Percentiles rank a stretch among this genome's conserved stretches.
These are phyloP conservation scores for Entomortierella chlamydospora DNA, from an alignment of 192 early-diverging fungal genomes.

Conservation along the genomic window DNA sequence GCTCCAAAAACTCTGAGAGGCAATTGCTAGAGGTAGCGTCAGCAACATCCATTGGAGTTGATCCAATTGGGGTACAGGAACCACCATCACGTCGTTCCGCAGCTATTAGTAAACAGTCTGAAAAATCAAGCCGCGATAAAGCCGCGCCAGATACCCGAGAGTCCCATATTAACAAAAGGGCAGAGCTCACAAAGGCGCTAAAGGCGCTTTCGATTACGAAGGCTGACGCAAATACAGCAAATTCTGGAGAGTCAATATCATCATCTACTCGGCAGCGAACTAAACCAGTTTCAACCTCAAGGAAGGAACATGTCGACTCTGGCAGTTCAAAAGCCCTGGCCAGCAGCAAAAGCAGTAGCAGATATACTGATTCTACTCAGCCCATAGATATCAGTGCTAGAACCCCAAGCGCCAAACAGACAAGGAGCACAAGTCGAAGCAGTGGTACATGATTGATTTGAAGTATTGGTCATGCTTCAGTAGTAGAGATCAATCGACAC, in stretches of 20 bases:
- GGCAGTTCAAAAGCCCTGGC: background rate
- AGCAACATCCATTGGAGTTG: background rate
- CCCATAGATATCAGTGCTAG: background rate
- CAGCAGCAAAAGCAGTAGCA: background rate
- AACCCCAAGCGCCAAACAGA: background rate
- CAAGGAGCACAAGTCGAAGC: constrained; percentile 13
- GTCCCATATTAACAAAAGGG: background rate
- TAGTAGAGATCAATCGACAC: background rate
- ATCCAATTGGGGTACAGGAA: background rate
- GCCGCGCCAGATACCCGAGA: background rate
- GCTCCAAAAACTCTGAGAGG: background rate
- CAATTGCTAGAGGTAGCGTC: background rate
- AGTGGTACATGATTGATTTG: constrained; percentile 14
- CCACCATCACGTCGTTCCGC: background rate
- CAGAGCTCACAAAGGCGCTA: constrained; percentile 1
- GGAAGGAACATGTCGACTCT: background rate
- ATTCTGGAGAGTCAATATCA: background rate
- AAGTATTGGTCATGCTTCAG: background rate
- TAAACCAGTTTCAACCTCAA: background rate
- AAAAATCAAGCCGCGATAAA: background rate
- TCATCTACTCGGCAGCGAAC: background rate
- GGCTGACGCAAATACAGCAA: background rate
- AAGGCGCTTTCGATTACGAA: constrained; percentile 3
- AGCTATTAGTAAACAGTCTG: background rate
- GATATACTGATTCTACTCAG: background rate